Evolutionary conservation across 2,329 filamentous ascomycete genomes (phyloP).

Genomic region (Neopestalotiopsis rosae): DNA sequence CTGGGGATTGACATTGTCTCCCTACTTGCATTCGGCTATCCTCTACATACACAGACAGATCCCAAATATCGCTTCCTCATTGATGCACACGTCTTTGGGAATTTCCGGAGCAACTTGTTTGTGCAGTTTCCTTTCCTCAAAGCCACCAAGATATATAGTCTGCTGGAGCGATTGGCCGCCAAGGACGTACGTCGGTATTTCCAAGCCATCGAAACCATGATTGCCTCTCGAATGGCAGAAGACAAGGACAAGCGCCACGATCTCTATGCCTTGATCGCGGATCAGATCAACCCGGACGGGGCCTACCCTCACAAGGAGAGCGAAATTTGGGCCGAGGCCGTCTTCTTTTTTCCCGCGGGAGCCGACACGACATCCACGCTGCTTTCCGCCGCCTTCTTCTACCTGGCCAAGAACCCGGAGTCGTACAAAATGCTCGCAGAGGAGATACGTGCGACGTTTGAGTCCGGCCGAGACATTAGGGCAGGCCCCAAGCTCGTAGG

Average conservation of each 20-base stretch:
- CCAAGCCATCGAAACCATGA: too few species aligned
- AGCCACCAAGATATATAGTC: too few species aligned
- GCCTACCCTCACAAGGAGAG: not conserved
- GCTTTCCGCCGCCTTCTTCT: constrained; percentile 39
- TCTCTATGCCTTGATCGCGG: constrained; percentile 16
- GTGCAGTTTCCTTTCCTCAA: too few species aligned
- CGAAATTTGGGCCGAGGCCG: not conserved
- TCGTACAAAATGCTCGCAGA: constrained; percentile 32
- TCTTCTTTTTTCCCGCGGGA: not conserved
- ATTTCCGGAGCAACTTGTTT: too few species aligned
- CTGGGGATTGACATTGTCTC: constrained; percentile 24
- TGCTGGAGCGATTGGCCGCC: too few species aligned
- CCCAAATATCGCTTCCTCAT: too few species aligned
- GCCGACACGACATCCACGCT: constrained; percentile 39
- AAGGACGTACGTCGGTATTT: too few species aligned
- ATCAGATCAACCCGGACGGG: not conserved
- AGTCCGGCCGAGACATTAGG: constrained; percentile 32
- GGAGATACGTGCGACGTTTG: constrained; percentile 41
- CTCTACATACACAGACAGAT: too few species aligned
- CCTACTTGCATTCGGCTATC: too few species aligned
- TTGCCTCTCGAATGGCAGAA: too few species aligned
- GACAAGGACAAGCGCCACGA: constrained; percentile 11
- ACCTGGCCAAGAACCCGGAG: constrained; percentile 35
- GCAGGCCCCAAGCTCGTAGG: constrained; percentile 32
- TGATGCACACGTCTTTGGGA: too few species aligned